Evolutionary conservation across 257 asterid species (phyloP).

Genomic region (Forsythia suspensa): DNA sequence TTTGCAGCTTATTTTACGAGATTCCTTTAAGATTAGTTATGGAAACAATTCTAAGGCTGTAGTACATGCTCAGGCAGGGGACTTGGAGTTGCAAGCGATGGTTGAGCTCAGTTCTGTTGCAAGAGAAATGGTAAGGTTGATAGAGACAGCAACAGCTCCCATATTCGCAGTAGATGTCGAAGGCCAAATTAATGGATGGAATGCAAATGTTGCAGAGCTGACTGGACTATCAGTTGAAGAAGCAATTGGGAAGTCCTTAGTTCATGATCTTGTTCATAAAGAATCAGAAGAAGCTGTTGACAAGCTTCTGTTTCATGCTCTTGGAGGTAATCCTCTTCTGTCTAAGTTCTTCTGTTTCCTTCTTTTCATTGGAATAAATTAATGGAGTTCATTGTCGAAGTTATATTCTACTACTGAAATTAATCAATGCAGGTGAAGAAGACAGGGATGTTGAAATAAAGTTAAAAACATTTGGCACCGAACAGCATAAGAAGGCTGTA

Average conservation of each 20-base stretch:
- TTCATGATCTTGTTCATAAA: conserved; percentile 45
- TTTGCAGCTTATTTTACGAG: conserved; percentile 78
- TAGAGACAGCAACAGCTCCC: conserved; percentile 70
- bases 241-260: conserved; percentile 60
- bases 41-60: conserved; percentile 55
- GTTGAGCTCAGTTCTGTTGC: conserved; percentile 67
- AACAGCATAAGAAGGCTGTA: conserved; percentile 52
- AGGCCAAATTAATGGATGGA: conserved; percentile 65
- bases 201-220: conserved; percentile 59
- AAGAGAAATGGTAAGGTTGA: conserved; percentile 66
- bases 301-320: conserved; percentile 51
- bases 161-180: conserved; percentile 58
- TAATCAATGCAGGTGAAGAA: conserved; percentile 72
- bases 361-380: no score
- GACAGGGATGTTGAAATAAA: conserved; percentile 75
- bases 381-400: no score
- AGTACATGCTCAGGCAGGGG: conserved; percentile 39
- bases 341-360: not conserved
- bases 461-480: conserved; percentile 61
- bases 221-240: conserved; percentile 53
- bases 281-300: conserved; percentile 50
- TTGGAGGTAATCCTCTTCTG: conserved; percentile 48
- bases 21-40: conserved; percentile 57
- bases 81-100: conserved; percentile 50
- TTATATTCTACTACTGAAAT: not conserved